Evolutionary conservation across 2,329 filamentous ascomycete genomes (phyloP).

Genomic region (Metarhizium brunneum): DNA sequence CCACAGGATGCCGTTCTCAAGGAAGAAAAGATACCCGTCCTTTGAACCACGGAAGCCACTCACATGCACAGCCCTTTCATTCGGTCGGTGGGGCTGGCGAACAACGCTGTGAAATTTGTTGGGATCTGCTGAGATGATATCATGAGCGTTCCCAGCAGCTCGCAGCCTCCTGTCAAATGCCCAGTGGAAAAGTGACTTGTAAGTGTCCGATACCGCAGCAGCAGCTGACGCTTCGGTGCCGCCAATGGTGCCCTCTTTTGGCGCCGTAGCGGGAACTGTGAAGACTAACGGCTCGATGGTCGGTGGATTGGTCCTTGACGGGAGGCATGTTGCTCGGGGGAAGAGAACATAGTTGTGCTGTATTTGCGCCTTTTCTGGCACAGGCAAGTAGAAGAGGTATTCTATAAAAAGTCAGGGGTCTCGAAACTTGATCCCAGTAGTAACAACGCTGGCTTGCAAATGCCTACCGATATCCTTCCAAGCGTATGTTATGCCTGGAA

Average conservation of each 20-base stretch:
- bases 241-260: conserved; percentile 48
- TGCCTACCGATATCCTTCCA: conserved; percentile 53
- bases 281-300: conserved; percentile 53
- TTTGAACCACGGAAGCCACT: conserved; percentile 59
- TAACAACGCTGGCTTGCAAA: not conserved
- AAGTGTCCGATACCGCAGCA: conserved; percentile 47
- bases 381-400: conserved; percentile 53
- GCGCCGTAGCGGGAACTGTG: conserved; percentile 49
- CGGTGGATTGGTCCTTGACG: conserved; percentile 34
- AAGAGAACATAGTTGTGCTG: conserved; percentile 60
- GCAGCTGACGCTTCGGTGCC: conserved; percentile 42
- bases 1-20: conserved; percentile 59
- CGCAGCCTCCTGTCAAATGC: conserved; percentile 44
- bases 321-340: conserved; percentile 44
- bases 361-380: conserved; percentile 55
- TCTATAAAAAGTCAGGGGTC: conserved; percentile 29
- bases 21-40: conserved; percentile 59
- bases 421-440: not conserved
- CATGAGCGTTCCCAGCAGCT: conserved; percentile 34
- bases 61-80: conserved; percentile 56
- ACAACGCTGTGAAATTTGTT: conserved; percentile 48
- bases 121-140: conserved; percentile 44
- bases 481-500: conserved; percentile 45
- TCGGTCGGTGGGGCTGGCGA: conserved; percentile 48
- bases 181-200: conserved; percentile 52